Evolutionary conservation across 1,284 basidiomycete species (phyloP), one percentile per base, ranked within the genome.

Genomic region (Ceratobasidium sp.): DNA sequence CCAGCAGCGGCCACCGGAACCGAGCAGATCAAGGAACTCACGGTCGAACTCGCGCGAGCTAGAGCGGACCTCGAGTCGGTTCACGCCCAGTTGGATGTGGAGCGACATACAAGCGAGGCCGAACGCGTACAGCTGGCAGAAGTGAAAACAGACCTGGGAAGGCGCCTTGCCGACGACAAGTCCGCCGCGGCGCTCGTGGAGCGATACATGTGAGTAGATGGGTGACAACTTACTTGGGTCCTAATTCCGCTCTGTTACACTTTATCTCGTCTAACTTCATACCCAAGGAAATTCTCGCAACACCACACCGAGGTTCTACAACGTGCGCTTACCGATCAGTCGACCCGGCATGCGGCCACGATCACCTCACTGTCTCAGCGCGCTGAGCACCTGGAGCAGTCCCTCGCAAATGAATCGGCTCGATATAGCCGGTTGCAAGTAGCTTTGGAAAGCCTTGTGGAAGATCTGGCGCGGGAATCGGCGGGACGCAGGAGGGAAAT

Each of bases 101-200:
- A 86, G 74, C 80, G 79, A 38, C 79, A 80, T 49, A 75, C 76
- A 0, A 77, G 80, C 0, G 79, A 82, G 25, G 76, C 81, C 2
- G 81, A 85, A 50, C 82, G 82, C 17, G 73, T 73, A 0, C 79
- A 83, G 62, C 77, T 89, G 12, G 82, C 84, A 0, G 76, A 80
- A 32, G 77, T 82, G 0, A 81, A 83, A 57, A 77, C 80, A 1
- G 86, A 89, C 71, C 78, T 91, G n/a, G 85, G 90, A 68, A 82
- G 81, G 71, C 80, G 85, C 47, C 79, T 82, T 70, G 78, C 87
- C n/a, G 90, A 94, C 71, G 92, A 94, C 72, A 85, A 83, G 13
- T 86, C 87, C 1, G 92, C 93, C 0, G 87, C 90, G 12, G 91
- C 88, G 75, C 92, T 94, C 83, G 92, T 94, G 32, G 88, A 92